These are phyloP conservation scores for Leishmania tarentolae DNA, from an alignment of 208 protist genomes.

Conservation along the genomic window DNA sequence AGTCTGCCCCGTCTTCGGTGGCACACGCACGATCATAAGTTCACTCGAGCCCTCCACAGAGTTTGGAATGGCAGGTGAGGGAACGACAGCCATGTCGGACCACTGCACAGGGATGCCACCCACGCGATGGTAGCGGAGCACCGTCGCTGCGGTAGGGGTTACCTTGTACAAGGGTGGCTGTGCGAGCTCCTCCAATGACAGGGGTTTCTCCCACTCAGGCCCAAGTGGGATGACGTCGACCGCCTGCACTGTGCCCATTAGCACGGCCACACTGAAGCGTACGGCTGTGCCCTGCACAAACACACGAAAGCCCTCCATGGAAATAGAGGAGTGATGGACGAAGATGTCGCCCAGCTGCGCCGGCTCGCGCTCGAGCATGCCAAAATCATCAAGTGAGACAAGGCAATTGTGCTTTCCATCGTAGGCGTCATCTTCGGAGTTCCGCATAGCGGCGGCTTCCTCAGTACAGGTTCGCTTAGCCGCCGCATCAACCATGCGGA, in stretches of 20 bases:
- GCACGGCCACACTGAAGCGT: constrained; percentile 49
- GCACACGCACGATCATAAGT: constrained; percentile 21
- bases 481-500: constrained; percentile 13
- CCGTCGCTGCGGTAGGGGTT: constrained; percentile 21
- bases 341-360: constrained; percentile 58
- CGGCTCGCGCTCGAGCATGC: constrained; percentile 32
- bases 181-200: neutral
- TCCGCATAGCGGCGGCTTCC: neutral
- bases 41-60: constrained; percentile 35
- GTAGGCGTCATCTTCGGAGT: neutral
- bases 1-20: neutral
- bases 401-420: too few relatives aligned
- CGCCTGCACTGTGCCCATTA: constrained; percentile 63
- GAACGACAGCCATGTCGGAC: constrained; percentile 34
- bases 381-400: constrained; percentile 2
- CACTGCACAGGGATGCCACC: constrained; percentile 26
- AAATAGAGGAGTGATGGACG: constrained; percentile 64
- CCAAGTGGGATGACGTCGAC: constrained; percentile 51
- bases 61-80: constrained; percentile 39
- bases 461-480: neutral
- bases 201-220: constrained; percentile 12
- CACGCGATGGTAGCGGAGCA: constrained; percentile 27
- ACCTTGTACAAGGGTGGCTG: constrained; percentile 32
- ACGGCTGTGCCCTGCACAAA: constrained; percentile 49
- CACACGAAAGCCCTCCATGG: constrained; percentile 57